Evolutionary conservation across 1,139 yeast genomes (phyloP).

Genomic region (Blastobotrys raffinosifermentans): DNA sequence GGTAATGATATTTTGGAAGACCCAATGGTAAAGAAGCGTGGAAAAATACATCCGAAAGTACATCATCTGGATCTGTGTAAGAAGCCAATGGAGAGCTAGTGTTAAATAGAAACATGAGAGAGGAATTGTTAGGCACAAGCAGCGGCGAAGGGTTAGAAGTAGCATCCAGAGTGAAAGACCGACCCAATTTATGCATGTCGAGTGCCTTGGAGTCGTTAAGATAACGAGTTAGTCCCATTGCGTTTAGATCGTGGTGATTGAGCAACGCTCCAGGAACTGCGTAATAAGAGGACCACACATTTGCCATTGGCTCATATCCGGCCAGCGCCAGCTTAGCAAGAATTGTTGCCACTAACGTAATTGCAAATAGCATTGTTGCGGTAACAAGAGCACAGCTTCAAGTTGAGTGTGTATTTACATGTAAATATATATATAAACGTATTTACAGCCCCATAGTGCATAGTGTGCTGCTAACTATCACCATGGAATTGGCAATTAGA

Average conservation of each 20-base stretch:
- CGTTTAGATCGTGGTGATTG: constrained; percentile 17
- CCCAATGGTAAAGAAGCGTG: constrained; percentile 24
- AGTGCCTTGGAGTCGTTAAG: constrained; percentile 7
- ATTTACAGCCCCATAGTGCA: too few species aligned
- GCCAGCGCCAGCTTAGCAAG: too few species aligned
- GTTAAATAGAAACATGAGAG: constrained; percentile 23
- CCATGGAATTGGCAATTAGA: too few species aligned
- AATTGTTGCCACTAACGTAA: too few species aligned
- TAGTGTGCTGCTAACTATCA: constrained; percentile 6
- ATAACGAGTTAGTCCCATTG: constrained; percentile 14
- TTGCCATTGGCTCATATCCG: constrained; percentile 8
- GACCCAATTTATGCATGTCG: constrained; percentile 16
- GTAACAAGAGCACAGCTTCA: too few species aligned
- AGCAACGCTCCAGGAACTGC: constrained; percentile 20
- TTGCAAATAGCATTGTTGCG: too few species aligned
- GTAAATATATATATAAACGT: too few species aligned
- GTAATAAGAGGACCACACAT: constrained; percentile 19
- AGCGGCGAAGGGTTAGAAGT: constrained; percentile 15
- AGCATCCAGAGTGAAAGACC: constrained; percentile 14
- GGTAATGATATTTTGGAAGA: constrained; percentile 21
- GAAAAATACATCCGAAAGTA: constrained; percentile 13
- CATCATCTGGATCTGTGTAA: constrained; percentile 2
- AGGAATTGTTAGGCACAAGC: constrained; percentile 21
- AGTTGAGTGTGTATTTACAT: too few species aligned
- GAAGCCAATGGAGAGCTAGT: constrained; percentile 9